Base-by-base conservation (phyloP, 176 grass and related monocot genomes). In the Stipa capillata region DNA sequence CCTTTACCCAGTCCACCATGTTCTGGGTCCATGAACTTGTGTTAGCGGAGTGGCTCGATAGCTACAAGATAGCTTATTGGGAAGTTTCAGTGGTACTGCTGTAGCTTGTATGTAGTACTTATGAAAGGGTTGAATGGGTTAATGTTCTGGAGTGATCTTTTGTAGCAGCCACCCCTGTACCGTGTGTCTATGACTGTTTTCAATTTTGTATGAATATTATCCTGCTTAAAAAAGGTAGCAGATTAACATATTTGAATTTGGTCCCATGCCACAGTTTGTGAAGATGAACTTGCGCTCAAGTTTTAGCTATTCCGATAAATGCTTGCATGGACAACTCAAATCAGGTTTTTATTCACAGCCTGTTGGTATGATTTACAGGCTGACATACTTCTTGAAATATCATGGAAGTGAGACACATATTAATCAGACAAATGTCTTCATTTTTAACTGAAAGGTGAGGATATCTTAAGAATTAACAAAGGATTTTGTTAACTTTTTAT, bases 141-240 rank as follows among this genome's bases (percentile, higher is more conserved):
- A 54, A 15, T 72, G 34, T 29, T 77, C 85, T 77, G 8, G 23
- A 18, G 62, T 20, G 34, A 5, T n/a, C n/a, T n/a, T 18, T 55
- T 42, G 60, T 79, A 73, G 81, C 81, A 50, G 41, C 59, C 76
- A 28, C 68, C 69, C 68, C 18, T 79, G 69, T 79, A 79, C 61
- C n/a, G n/a, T n/a, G n/a, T n/a, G n/a, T 23, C 1, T 73, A 39
- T 25, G 58, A 67, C 58, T 15, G 15, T 69, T 84, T 88, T 78
- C 60, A 16, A 18, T 80, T 75, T 69, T 88, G 81, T 88, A 88
- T 84, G 75, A 88, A 69, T 77, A 29, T 40, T 77, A 20, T 82
- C 25, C 25, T 60, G 33, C 79, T 18, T 15, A 27, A 45, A 49
- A 35, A 67, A 32, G n/a, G 77, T 31, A 80, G 15, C 59, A 35